Base-by-base conservation (phyloP, 2,329 filamentous ascomycete species). In the Ophiostoma perfectum region DNA sequence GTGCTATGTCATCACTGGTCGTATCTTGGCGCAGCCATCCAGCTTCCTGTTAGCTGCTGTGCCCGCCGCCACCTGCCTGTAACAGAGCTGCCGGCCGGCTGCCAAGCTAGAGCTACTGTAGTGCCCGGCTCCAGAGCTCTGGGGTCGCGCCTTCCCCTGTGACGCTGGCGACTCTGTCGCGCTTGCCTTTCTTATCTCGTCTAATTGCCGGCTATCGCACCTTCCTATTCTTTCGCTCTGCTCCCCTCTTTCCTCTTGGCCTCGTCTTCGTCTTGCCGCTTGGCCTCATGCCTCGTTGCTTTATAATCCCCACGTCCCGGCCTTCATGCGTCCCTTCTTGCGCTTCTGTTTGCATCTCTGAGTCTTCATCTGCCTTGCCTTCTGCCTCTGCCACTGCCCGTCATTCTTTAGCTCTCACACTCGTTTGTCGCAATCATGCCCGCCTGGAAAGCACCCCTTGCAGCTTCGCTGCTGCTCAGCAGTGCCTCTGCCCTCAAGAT, bases 381-480 rank as follows among this genome's bases (percentile, higher is more conserved):
- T 12, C 7, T 12, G 42, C 11, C 44, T 27, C 27, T 65, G 11
- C 39, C n/a, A 9, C 47, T 14, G 5, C 47, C 7, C 36, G 38
- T 39, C 7, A 42, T 39, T 63, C 39, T 63, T 63, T 42, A 27
- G 27, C 27, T 3, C 18, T 18, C 39, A 63, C 38, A 63, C 39
- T 41, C 39, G 38, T 42, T 41, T 27, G 27, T 27, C 27, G 27
- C 16, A 45, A 39, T 27, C 27, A 71, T 71, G 70, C 45, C 69
- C 12, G 45, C 47, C 67, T 68, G 64, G 69, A 72, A 71, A 62
- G 41, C 66, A 16, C 60, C 67, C 18, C 66, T 72, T 4, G 69
- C 69, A 16, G 67, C 69, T 9, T 67, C 70, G 39, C 68, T 71
- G 67, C 70, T 72, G 60, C 64, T 71, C 38, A 18, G 60, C 60